Conservation (phyloP, 2,329 filamentous ascomycete genomes). For the Pseudopithomyces chartarum region DNA sequence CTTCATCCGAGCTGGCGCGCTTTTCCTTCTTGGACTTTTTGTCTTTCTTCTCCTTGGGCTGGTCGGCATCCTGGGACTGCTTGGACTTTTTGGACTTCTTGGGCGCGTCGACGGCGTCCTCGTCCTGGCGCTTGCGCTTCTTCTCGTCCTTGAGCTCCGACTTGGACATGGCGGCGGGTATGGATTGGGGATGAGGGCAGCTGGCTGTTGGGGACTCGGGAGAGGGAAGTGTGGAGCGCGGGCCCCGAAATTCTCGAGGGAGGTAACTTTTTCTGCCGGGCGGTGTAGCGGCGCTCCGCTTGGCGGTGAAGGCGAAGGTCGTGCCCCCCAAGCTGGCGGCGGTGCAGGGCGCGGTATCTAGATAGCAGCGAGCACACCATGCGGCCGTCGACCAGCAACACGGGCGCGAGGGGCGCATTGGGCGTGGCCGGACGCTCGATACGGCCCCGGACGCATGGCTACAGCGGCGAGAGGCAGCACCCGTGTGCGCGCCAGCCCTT, state of each 20-base stretch:
- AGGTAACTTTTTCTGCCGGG: slow-evolving; percentile 23
- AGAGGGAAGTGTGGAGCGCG: slow-evolving; percentile 7
- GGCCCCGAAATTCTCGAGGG: slow-evolving; percentile 14
- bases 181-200: slow-evolving; percentile 7
- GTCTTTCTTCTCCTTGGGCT: slow-evolving; percentile 24
- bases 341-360: slow-evolving; percentile 31
- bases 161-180: slow-evolving; percentile 24
- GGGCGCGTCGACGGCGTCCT: slow-evolving; percentile 26
- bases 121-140: slow-evolving; percentile 42
- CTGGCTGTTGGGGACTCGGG: slow-evolving; percentile 16
- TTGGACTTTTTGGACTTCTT: slow-evolving; percentile 42
- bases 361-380: slow-evolving; percentile 25
- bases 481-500: slow-evolving; percentile 41
- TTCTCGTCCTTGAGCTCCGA: slow-evolving; percentile 33
- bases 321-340: background rate
- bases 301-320: slow-evolving; percentile 6
- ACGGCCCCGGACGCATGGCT: slow-evolving; percentile 21
- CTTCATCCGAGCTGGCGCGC: background rate
- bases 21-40: slow-evolving; percentile 21
- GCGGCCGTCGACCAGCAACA: slow-evolving; percentile 33
- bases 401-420: slow-evolving; percentile 39
- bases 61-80: slow-evolving; percentile 25
- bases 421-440: slow-evolving; percentile 31
- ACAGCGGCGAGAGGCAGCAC: slow-evolving; percentile 22
- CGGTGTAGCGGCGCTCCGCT: slow-evolving; percentile 8